Base-by-base conservation (phyloP, 176 grass and related monocot genomes). In the maize (Zea mays) region DNA sequence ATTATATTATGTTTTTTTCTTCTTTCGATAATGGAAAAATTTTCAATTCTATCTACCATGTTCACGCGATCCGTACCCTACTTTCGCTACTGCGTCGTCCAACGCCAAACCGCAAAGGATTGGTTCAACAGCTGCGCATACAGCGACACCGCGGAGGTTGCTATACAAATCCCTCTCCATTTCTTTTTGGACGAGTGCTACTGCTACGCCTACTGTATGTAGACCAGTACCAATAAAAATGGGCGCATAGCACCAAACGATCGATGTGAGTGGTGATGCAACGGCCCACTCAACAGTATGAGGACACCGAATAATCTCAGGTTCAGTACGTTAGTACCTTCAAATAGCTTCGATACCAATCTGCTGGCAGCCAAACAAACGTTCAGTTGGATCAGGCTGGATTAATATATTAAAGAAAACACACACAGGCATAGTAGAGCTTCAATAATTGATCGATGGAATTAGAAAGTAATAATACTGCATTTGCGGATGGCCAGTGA, bases 381-480 rank as follows among this genome's bases (percentile, higher is more conserved):
- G 36, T 5, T 58, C 3, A 5, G 11, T n/a, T 71, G 2, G 20
- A 27, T 27, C 27, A 34, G 56, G 46, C 5, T n/a, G 43, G 69
- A 46, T 70, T 27, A 51, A 4, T 27, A 17, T 1, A 39, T 5
- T 8, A 10, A 27, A 5, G 34, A 3, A 41, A 10, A 56, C 5
- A 0, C 34, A 64, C 27, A 76, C 20, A 35, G 86, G 21, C 27
- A 33, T 12, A 33, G 62, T 13, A 51, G 41, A 37, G 5, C 54
- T 47, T 44, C 77, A 76, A 88, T 84, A 65, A 84, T 84, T 80
- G 86, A 84, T 75, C 13, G 20, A 21, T 82, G 10, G 35, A 14
- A 36, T 27, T 33, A 69, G 10, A 16, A 45, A 13, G 46, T 2
- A 35, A 1, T 21, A 20, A 20, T 56, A 56, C 52, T 19, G 17